Base-by-base conservation (phyloP, 2,329 filamentous ascomycete genomes). In the Rhytidhysteron rufulum region DNA sequence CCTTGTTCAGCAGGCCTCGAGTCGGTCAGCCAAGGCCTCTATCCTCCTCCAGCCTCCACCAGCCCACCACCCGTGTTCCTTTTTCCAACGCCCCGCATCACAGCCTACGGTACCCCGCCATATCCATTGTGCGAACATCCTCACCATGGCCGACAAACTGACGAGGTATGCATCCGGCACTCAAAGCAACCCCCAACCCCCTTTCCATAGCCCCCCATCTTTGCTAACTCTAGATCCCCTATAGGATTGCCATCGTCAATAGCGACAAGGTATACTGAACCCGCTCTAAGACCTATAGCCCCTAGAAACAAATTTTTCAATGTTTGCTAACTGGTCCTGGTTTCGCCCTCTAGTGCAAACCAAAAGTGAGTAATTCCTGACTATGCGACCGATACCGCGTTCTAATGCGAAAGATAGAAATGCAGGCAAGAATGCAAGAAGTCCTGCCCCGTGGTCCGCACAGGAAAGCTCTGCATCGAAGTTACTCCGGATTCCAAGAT, bases 381-480 rank as follows among this genome's bases (percentile, higher is more conserved):
- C 31, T 19, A 33, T 36, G 24, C 42, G 21, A 20, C 31, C 37
- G 30, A 42, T 44, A 53, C 52, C 47, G 55, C 53, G 44, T 52
- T 60, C 56, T 57, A 44, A 58, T 45, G 20, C 13, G n/a, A 35
- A 48, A 54, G n/a, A n/a, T 60, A 90, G 86, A 97, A 97, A 88
- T 97, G 93, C 70, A 84, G 91, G 55, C 91, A 96, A 75, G 93
- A 98, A 72, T 98, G 93, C 79, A 97, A 97, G 70, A 97, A 97
- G 70, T 91, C 90, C 21, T 98, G 93, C 68, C 89, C 94, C 21
- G 93, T 98, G 49, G 93, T 98, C 55, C 87, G 91, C 60, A 95
- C 90, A 45, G 93, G 93, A 71, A 97, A 96, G 77, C 83, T 94
- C 54, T 95, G 90, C 72, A 96, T 97, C 66, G 91, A 98, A 76